Evolutionary conservation across 164 flowering plant genomes (phyloP).

Genomic region (Magnolia sinica): DNA sequence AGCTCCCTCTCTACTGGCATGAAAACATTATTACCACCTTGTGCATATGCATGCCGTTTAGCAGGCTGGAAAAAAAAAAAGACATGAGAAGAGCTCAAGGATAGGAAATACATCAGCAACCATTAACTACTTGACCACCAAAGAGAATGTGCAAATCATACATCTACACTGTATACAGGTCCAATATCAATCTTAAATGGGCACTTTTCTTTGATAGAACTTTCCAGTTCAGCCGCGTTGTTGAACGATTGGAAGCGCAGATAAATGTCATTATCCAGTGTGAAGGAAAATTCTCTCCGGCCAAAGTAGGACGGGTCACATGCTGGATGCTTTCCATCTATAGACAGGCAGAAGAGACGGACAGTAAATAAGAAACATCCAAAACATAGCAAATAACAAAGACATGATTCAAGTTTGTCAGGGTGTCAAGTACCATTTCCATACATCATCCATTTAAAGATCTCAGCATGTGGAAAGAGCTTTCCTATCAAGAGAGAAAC

Average conservation of each 20-base stretch:
- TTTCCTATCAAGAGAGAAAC: constrained; percentile 48
- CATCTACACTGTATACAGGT: constrained; percentile 91
- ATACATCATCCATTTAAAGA: constrained; percentile 88
- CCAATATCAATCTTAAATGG: constrained; percentile 96
- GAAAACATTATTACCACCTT: constrained; percentile 68
- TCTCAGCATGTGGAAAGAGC: constrained; percentile 79
- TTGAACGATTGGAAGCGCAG: constrained; percentile 77
- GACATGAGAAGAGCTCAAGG: neutral
- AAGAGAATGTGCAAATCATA: constrained; percentile 31
- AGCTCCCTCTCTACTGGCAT: constrained; percentile 93
- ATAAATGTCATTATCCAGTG: constrained; percentile 67
- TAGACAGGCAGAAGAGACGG: constrained; percentile 4
- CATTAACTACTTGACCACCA: neutral
- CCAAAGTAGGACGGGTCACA: constrained; percentile 82
- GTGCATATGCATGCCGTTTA: constrained; percentile 85
- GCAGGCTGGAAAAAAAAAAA: constrained; percentile 58
- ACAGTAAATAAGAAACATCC: too few relatives aligned
- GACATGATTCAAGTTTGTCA: neutral
- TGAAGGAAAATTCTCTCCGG: constrained; percentile 86
- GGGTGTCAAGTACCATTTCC: constrained; percentile 67
- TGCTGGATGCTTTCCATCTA: constrained; percentile 97
- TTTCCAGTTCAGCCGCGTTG: constrained; percentile 57
- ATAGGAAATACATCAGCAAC: neutral
- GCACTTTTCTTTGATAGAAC: constrained; percentile 68
- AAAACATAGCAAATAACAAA: neutral